Base-by-base conservation (phyloP, 2,329 filamentous ascomycete genomes). In the Pyricularia pennisetigena region DNA sequence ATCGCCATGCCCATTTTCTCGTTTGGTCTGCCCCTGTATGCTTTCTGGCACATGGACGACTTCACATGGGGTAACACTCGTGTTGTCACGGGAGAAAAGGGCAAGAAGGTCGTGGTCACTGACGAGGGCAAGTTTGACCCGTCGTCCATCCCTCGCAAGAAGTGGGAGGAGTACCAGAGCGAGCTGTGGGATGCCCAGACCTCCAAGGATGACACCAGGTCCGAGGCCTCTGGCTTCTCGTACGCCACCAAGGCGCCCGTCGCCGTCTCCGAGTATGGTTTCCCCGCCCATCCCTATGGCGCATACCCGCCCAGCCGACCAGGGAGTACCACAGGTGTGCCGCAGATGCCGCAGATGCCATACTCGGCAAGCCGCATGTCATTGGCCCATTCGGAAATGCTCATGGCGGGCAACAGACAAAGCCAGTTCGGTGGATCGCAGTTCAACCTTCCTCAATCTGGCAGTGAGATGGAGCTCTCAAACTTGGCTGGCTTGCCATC, bases 31-130 rank as follows among this genome's bases (percentile, higher is more conserved):
- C 95, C 95, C 0, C 82, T 99, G 30, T 98, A 98, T 78, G 86
- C 94, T 66, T 99, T 99, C 86, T 99, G 95, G 95, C 87, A 97
- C 81, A 98, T 98, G 95, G 95, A 99, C 79, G 95, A 99, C 81
- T 99, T 99, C 86, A 92, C 91, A 74, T 99, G 95, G 95, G 95
- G 95, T 80, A 99, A 97, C 80, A 99, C 95, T 59, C 94, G 95
- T 88, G 88, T 99, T 69, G 93, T 99, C 71, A 95, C 92, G 8
- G 95, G 95, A 77, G 95, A 99, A 77, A 90, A 90, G 78, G 95
- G 95, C 71, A 90, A 93, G 77, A 94, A 97, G 83, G 83, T 98
- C 70, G 88, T 99, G 73, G 90, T 99, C 72, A 92, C 93, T 1
- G 95, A 99, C 77, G 95, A 99, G 81, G 95, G 95, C 82, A 97